Conservation (phyloP, 192 early-diverging fungal species). For the Coemansia sp. region DNA sequence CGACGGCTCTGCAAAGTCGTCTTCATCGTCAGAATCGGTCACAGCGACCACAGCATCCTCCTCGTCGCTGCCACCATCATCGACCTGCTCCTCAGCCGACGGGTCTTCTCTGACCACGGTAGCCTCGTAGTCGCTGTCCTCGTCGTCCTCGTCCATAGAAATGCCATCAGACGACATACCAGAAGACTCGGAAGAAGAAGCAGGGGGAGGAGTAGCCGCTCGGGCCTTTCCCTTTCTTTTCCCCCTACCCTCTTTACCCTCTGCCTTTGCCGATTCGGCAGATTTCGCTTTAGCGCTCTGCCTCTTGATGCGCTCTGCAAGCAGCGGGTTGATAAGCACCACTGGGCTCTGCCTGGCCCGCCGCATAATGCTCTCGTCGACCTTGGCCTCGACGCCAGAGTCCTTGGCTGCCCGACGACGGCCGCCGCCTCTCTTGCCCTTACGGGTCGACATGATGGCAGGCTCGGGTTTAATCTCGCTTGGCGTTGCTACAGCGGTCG, state of each 20-base stretch:
- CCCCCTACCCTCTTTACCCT: background rate
- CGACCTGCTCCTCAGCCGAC: background rate
- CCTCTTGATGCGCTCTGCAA: background rate
- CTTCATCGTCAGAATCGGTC: slow-evolving; percentile 12
- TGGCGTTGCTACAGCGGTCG: slow-evolving; percentile 18
- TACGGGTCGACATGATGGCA: background rate
- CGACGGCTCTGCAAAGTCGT: background rate
- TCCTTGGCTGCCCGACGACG: background rate
- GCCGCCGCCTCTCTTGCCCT: background rate
- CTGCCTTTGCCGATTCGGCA: background rate
- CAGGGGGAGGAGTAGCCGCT: background rate
- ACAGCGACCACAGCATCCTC: background rate
- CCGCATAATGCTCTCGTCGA: background rate
- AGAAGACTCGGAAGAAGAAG: background rate
- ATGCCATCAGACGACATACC: background rate
- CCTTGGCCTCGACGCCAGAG: background rate
- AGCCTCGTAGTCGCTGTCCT: background rate
- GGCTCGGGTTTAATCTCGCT: background rate
- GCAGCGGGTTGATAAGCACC: background rate
- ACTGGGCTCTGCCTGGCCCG: background rate
- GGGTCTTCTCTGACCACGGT: background rate
- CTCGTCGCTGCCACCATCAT: slow-evolving; percentile 5
- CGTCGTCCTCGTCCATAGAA: background rate
- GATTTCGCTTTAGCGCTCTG: background rate
- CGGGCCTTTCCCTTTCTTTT: background rate